Evolutionary conservation across 176 grass and related monocot species (phyloP), one percentile per base, ranked within the genome.

Genomic region (Aegilops sharonensis): DNA sequence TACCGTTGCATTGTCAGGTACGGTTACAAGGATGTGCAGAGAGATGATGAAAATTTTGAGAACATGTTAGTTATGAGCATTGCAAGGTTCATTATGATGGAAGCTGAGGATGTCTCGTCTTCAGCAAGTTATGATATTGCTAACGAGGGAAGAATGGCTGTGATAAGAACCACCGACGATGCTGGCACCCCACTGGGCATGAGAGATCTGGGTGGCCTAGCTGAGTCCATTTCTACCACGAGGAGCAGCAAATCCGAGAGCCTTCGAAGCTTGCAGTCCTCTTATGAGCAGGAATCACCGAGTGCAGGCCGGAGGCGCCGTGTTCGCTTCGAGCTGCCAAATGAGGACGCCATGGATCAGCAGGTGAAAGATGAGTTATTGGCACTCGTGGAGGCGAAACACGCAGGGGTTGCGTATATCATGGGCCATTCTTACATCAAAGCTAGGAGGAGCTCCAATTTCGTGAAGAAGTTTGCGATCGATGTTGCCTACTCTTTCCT

Each of bases 11-110:
- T 96, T 71, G 85, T 92, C 29, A 95, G 97, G 70, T 94, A 94
- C 43, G 97, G 97, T 25, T 99, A 99, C 90, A 99, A 99, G 70
- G 97, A 99, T 72, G 90, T 96, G 67, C 90, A 93, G 81, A 85
- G 78, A 74, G 97, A 96, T 62, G 94, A 95, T 40, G 93, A 98
- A 8, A 94, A 99, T 85, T 99, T 99, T 70, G 97, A 99, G 68
- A 91, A 93, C 87, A 86, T 92, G 75, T 70, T 99, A 52, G 89
- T 99, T 34, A 87, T 94, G 90, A 99, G 87, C 90, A 99, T 99
- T 86, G 97, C 94, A 14, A 99, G 94, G 84, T 99, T 99, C 77
- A 93, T 99, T 88, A 89, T 96, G 90, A 90, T 96, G 97, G 97
- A 99, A 84, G 90, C 94, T 2, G 90, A 94, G 89, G 94, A 96